These are phyloP conservation scores for Hemisphaericaspora xylofermentans DNA, from an alignment of 1,139 yeast genomes.

Conservation along the genomic window DNA sequence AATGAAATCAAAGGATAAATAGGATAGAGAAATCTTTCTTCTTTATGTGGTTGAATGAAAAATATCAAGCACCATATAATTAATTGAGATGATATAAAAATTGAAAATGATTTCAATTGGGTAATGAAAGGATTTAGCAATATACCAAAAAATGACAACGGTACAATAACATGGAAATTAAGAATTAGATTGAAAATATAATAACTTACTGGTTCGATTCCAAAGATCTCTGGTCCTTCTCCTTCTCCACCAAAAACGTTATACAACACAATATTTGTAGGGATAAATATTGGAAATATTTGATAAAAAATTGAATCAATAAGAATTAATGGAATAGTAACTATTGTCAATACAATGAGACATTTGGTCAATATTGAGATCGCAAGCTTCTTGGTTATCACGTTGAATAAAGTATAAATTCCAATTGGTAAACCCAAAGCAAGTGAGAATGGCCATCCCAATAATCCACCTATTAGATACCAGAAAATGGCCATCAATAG, in stretches of 20 bases:
- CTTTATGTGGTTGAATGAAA: slow-evolving; percentile 82
- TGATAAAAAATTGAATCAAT: slow-evolving; percentile 70
- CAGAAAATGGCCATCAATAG: slow-evolving; percentile 43
- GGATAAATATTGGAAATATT: slow-evolving; percentile 59
- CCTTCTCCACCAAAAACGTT: slow-evolving; percentile 76
- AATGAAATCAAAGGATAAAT: slow-evolving; percentile 68
- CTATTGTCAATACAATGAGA: slow-evolving; percentile 19
- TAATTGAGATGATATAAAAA: slow-evolving; percentile 33
- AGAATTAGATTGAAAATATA: slow-evolving; percentile 67
- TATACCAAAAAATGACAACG: slow-evolving; percentile 46
- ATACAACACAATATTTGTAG: slow-evolving; percentile 78
- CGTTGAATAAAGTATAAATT: slow-evolving; percentile 23
- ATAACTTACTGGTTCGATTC: slow-evolving; percentile 80
- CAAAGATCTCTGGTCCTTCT: slow-evolving; percentile 88
- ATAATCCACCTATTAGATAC: slow-evolving; percentile 64
- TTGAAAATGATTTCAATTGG: slow-evolving; percentile 10
- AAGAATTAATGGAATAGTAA: slow-evolving; percentile 34
- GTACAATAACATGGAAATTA: slow-evolving; percentile 64
- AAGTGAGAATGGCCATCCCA: slow-evolving; percentile 92
- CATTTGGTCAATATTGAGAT: slow-evolving; percentile 19
- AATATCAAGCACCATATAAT: slow-evolving; percentile 69
- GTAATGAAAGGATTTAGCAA: slow-evolving; percentile 16
- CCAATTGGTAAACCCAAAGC: slow-evolving; percentile 65
- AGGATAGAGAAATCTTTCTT: slow-evolving; percentile 88
- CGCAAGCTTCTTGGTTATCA: slow-evolving; percentile 8